phyloP scores from a whole-genome alignment of 345 rosid species.

The Kernera saxatilis region DNA sequence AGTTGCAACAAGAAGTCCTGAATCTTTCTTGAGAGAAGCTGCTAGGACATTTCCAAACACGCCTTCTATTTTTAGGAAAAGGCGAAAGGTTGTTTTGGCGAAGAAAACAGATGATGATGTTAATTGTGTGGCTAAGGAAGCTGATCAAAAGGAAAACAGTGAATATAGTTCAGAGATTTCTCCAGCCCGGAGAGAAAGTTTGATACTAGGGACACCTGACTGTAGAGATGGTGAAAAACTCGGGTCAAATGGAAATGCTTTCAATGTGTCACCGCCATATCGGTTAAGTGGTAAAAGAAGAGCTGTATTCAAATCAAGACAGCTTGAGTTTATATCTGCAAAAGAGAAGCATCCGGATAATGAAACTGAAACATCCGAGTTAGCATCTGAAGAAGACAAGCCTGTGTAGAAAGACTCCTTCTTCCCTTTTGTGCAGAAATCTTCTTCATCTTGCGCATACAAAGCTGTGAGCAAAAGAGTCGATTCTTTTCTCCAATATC shows the following conservation, averaged over 20 bases:
- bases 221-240: conserved; percentile 29
- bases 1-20: conserved; percentile 50
- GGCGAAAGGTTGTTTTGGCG: conserved; percentile 35
- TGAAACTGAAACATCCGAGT: conserved; percentile 32
- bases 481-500: background rate
- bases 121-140: conserved; percentile 18
- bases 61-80: conserved; percentile 84
- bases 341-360: conserved; percentile 33
- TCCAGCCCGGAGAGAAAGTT: conserved; percentile 24
- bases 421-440: background rate
- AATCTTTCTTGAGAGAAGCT: conserved; percentile 68
- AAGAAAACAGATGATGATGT: conserved; percentile 25
- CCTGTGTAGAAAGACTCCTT: conserved; percentile 1
- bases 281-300: conserved; percentile 68
- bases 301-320: conserved; percentile 73
- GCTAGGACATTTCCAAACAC: conserved; percentile 78
- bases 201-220: conserved; percentile 33
- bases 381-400: conserved; percentile 15
- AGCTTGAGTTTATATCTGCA: conserved; percentile 64
- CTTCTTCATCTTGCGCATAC: conserved; percentile 8
- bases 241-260: conserved; percentile 32
- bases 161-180: conserved; percentile 31
- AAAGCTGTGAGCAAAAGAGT: too few relatives aligned
- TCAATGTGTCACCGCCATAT: conserved; percentile 80
- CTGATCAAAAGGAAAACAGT: conserved; percentile 19